A percentile compares a stretch with the other conserved stretches of the same genome.
Conservation (phyloP, 306 rosid species). For the Dalbergia oliveri region DNA sequence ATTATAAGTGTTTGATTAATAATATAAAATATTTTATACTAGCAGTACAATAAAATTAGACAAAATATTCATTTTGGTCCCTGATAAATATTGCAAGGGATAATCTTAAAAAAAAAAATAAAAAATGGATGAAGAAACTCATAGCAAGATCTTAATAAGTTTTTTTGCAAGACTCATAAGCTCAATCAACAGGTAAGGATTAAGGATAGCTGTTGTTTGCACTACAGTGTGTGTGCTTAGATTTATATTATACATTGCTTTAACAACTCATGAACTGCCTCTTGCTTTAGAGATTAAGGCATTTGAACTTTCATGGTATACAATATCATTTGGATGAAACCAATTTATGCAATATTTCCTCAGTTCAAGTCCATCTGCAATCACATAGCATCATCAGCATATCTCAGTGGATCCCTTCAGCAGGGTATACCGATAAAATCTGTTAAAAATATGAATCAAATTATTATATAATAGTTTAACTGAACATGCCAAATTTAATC, state of each 20-base stretch:
- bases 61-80: no score
- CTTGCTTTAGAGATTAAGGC: conserved; percentile 1
- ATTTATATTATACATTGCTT: background rate
- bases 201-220: conserved; percentile 11
- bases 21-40: no score
- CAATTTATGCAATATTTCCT: conserved; percentile 25
- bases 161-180: background rate
- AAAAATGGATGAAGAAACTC: conserved; percentile 21
- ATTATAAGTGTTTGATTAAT: no score
- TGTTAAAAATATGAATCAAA: background rate
- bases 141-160: conserved; percentile 8
- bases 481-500: conserved; percentile 1
- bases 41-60: no score
- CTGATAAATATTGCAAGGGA: background rate
- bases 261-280: conserved; percentile 5
- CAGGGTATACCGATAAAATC: conserved; percentile 7
- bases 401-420: conserved; percentile 30
- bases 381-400: conserved; percentile 20
- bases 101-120: conserved; percentile 3
- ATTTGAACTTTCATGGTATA: background rate
- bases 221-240: background rate
- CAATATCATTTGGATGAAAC: background rate
- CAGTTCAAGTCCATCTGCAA: conserved; percentile 1
- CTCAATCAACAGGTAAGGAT: background rate
- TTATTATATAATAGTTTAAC: conserved; percentile 2